Evolutionary conservation across 768 basidiomycete genomes (phyloP), one percentile per base, ranked within the genome.

Genomic region (Symmetrospora coprosmae): DNA sequence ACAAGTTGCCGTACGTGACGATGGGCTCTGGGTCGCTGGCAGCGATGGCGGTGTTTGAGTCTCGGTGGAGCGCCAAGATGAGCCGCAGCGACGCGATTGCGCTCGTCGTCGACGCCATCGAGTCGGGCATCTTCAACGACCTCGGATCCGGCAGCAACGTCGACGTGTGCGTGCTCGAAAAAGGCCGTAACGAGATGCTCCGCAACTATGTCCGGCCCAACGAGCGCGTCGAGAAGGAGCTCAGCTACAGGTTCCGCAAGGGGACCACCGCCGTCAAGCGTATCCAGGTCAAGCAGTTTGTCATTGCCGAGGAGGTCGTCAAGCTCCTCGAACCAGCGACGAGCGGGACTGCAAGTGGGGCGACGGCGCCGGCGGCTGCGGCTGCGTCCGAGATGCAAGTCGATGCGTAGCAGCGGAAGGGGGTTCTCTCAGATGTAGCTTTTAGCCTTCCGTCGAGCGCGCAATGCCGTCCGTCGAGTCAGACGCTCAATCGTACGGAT

Each of bases 101-200:
- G 5, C 78, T 97, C 19, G 90, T 96, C 35, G 81, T 84, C 60
- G 78, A 81, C 37, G 91, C 94, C 45, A 82, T 99, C 68, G 82
- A 85, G 23, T 86, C 88, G 1, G 94, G 94, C 79, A 91, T 99
- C 71, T 97, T 94, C 80, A 97, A 99, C 76, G 94, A 99, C 76
- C 81, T 97, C 33, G 94, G 94, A 2, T 96, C 92, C 0, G 94
- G 94, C 40, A 90, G 87, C n/a, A 97, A 99, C 71, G 81, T 97
- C 68, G 94, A 99, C 72, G 92, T 90, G 0, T 92, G 91, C 72
- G 80, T 97, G 66, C 91, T 99, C 74, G 90, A 87, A 3, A 82
- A 84, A 43, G 75, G 78, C 47, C 76, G 82, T 62, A 91, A 90
- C 0, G 89, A 94, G 73, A 91, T 86, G 86, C 75, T 96, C 61